These are phyloP conservation scores for Russula griseocarnosa DNA, from an alignment of 768 basidiomycete species.

Conservation along the genomic window DNA sequence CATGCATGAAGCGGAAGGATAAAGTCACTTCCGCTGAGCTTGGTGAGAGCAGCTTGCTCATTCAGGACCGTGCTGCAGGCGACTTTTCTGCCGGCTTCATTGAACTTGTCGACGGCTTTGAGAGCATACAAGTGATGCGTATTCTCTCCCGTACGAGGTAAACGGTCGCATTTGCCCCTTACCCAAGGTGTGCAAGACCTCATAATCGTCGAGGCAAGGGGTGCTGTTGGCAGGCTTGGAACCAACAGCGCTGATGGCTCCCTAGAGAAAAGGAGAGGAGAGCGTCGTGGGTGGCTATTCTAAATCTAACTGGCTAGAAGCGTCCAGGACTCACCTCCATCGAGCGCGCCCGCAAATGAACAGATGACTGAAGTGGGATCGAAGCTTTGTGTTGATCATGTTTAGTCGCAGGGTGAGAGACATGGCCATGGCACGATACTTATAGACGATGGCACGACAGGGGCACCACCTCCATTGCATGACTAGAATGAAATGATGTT, in stretches of 20 bases:
- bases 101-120: constrained; percentile 21
- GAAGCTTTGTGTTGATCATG: constrained; percentile 17
- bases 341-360: background rate
- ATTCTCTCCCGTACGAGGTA: constrained; percentile 22
- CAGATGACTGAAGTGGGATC: constrained; percentile 13
- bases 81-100: background rate
- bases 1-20: constrained; percentile 22
- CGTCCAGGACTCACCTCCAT: background rate
- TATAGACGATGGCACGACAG: background rate
- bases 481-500: too few relatives aligned
- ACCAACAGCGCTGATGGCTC: background rate
- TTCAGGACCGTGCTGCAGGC: constrained; percentile 5
- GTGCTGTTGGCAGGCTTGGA: background rate
- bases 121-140: constrained; percentile 19
- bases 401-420: background rate
- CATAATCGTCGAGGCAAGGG: constrained; percentile 23
- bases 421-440: background rate
- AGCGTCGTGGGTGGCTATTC: too few relatives aligned
- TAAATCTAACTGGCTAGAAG: too few relatives aligned
- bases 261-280: too few relatives aligned
- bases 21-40: constrained; percentile 17
- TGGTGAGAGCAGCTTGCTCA: constrained; percentile 9
- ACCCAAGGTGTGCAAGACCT: constrained; percentile 15
- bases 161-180: constrained; percentile 18
- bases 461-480: background rate